phyloP scores from a whole-genome alignment of 352 stramenopile genomes.

The Globisporangium emineosum region DNA sequence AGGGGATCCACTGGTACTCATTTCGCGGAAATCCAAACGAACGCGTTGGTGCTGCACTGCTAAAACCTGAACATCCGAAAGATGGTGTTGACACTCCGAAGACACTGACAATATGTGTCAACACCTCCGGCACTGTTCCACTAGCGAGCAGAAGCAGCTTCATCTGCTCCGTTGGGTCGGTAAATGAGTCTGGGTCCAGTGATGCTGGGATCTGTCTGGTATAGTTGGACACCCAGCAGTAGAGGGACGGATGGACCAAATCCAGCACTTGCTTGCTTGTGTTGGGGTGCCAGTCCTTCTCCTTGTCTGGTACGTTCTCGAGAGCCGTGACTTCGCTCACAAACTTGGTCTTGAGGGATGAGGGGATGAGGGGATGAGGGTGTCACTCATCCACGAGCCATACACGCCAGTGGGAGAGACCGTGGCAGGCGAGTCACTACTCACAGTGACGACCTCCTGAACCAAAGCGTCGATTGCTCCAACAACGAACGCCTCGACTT shows the following conservation, averaged over 20 bases:
- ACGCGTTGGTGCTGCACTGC: slow-evolving; percentile 4
- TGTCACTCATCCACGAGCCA: slow-evolving; percentile 30
- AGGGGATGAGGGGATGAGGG: slow-evolving; percentile 21
- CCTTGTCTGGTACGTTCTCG: slow-evolving; percentile 32
- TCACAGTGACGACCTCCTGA: not conserved
- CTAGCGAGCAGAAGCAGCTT: not conserved
- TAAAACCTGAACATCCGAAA: no score
- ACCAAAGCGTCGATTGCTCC: not conserved
- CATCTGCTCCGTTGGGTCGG: slow-evolving; percentile 29
- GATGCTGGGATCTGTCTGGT: slow-evolving; percentile 16
- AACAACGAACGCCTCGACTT: not conserved
- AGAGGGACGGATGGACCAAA: slow-evolving; percentile 59
- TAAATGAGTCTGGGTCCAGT: not conserved
- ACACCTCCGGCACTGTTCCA: no score
- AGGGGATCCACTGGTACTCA: slow-evolving; percentile 43
- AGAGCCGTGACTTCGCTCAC: slow-evolving; percentile 21
- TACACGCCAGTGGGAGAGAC: not conserved
- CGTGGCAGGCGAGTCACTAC: not conserved
- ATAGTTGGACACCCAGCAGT: slow-evolving; percentile 43
- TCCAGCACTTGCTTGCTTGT: slow-evolving; percentile 47
- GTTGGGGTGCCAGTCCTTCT: slow-evolving; percentile 57
- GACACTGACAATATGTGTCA: no score
- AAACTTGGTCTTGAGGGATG: slow-evolving; percentile 29
- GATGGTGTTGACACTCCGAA: no score
- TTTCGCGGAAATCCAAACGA: slow-evolving; percentile 18